phyloP scores from a whole-genome alignment of 208 protist genomes.

The Novymonas esmeraldas region DNA sequence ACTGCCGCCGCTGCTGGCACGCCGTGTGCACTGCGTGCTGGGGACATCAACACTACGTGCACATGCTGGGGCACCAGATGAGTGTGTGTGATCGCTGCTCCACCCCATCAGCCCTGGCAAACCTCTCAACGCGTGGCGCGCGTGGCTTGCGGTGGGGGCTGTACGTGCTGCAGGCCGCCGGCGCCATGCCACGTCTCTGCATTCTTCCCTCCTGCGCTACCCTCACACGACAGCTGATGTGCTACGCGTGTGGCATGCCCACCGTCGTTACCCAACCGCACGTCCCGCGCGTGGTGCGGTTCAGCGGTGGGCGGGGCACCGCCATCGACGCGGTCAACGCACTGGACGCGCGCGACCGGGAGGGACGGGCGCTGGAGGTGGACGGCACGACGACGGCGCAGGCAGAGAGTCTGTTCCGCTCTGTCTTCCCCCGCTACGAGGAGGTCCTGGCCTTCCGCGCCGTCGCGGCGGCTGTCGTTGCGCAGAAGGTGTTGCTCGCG shows the following conservation, averaged over 20 bases:
- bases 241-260: conserved; percentile 54
- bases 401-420: conserved; percentile 50
- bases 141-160: conserved; percentile 66
- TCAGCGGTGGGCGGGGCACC: conserved; percentile 1
- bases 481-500: conserved; percentile 61
- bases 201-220: conserved; percentile 49
- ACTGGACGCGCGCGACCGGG: conserved; percentile 44
- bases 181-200: conserved; percentile 65
- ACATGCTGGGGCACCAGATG: conserved; percentile 48
- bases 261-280: conserved; percentile 75
- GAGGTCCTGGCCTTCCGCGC: conserved; percentile 51
- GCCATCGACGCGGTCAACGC: conserved; percentile 22
- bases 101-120: conserved; percentile 54
- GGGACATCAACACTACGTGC: conserved; percentile 48
- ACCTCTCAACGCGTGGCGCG: conserved; percentile 37
- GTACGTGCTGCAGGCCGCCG: conserved; percentile 56
- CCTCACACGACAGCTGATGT: conserved; percentile 46
- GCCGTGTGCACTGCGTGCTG: conserved; percentile 65
- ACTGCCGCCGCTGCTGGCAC: conserved; percentile 78
- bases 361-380: conserved; percentile 40
- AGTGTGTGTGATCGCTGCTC: conserved; percentile 68
- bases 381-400: conserved; percentile 33
- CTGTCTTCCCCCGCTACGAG: conserved; percentile 53
- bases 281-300: conserved; percentile 47
- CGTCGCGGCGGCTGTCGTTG: conserved; percentile 30